Base-by-base conservation (phyloP, 2,329 filamentous ascomycete genomes). In the Pseudogymnoascus sp. region DNA sequence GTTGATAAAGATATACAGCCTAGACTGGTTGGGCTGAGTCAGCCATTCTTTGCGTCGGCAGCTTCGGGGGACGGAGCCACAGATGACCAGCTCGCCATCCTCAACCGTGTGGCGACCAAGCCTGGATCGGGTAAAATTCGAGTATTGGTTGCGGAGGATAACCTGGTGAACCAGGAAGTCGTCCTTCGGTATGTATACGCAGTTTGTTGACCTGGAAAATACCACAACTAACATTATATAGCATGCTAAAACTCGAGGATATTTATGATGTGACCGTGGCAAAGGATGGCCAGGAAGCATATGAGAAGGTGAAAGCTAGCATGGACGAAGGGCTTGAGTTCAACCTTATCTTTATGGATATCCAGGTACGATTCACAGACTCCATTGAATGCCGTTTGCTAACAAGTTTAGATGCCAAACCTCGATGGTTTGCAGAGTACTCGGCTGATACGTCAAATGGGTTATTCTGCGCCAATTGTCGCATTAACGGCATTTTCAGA, bases 331-430 rank as follows among this genome's bases (percentile, higher is more conserved):
- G 87, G 61, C 81, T 83, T 62, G 83, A 83, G 2, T 96, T 93
- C 72, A 91, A 96, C 68, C 81, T 97, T 26, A 93, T 97, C 66
- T 95, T 96, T 72, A 97, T 96, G 93, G 93, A 97, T 70, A 89
- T 96, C 6, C 91, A 85, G 70, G 75, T 74, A 68, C 63, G 68
- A 61, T 11, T 37, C 19, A 19, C 22, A 26, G 26, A 22, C 50
- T 22, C 19, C 50, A 8, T 53, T 33, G 5, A 22, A 56, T 56
- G 16, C 26, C 28, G 35, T 14, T 26, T 41, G 28, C 63, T 68
- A 46, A 67, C 37, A n/a, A 38, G 16, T 59, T 2, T 71, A 90
- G 76, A 97, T 97, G 93, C 93, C 93, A 3, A 96, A 95, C 66
- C 82, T 97, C 12, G 92, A 96, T 71, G 93, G 93, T 1, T 78